A percentile compares a stretch with the other conserved stretches of the same genome.
Conservation (phyloP, 371 early-diverging fungal genomes). For the Rhizopus sp. region DNA sequence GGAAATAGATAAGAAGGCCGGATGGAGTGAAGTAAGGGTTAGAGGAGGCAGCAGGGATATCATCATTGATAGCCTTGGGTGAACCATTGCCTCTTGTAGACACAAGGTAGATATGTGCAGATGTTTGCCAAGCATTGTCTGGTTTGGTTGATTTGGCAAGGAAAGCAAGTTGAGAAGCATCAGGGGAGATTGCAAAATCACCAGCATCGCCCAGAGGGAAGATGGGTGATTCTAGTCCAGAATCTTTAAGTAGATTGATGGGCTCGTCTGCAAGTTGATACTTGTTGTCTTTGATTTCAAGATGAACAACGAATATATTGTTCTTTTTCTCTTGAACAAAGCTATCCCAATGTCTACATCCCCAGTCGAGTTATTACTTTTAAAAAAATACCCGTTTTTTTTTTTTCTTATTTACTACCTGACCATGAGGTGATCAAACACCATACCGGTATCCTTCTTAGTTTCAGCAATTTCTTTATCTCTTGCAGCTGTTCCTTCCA, state of each 20-base stretch:
- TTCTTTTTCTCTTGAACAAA: conserved; percentile 56
- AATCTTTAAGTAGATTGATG: conserved; percentile 51
- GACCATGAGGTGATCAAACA: conserved; percentile 67
- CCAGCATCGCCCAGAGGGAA: conserved; percentile 63
- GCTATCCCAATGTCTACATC: conserved; percentile 67
- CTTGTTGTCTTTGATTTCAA: conserved; percentile 31
- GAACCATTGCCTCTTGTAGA: conserved; percentile 44
- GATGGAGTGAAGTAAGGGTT: conserved; percentile 65
- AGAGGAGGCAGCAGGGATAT: conserved; percentile 65
- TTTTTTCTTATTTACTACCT: conserved; percentile 24
- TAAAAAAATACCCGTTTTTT: neutral
- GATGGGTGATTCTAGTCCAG: conserved; percentile 56
- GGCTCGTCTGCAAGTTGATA: conserved; percentile 38
- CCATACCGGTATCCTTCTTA: conserved; percentile 55
- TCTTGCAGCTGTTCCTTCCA: conserved; percentile 45
- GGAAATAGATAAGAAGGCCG: conserved; percentile 74
- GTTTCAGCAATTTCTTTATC: conserved; percentile 42
- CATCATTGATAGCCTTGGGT: conserved; percentile 56
- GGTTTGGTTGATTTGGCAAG: conserved; percentile 62
- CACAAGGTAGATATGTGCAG: conserved; percentile 70
- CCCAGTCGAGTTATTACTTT: neutral
- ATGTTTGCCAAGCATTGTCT: conserved; percentile 80
- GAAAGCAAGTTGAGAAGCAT: conserved; percentile 72
- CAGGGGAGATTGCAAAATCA: conserved; percentile 65
- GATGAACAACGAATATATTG: conserved; percentile 57